Evolutionary conservation across 305 asterid genomes (phyloP).

Genomic region (Fraxinus ornus): DNA sequence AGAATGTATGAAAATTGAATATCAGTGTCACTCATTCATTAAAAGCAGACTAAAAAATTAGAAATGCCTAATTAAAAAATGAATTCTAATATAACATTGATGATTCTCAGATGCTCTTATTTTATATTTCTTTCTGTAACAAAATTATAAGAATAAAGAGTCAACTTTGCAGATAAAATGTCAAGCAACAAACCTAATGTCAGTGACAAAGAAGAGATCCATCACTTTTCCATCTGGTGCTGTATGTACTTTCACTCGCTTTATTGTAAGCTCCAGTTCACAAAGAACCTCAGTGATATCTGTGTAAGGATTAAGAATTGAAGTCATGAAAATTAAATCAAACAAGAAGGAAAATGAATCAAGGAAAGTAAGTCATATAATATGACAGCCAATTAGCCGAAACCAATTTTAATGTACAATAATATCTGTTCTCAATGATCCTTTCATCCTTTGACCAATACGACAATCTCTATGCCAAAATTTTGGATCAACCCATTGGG

Average conservation of each 20-base stretch:
- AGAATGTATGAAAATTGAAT: neutral
- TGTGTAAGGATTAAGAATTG: slow-evolving; percentile 15
- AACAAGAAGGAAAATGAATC: neutral
- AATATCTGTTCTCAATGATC: slow-evolving; percentile 6
- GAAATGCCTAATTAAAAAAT: neutral
- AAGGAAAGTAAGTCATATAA: neutral
- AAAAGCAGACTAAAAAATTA: neutral
- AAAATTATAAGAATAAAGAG: neutral
- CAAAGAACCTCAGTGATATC: slow-evolving; percentile 69
- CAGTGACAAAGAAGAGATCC: slow-evolving; percentile 71
- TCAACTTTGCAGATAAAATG: neutral
- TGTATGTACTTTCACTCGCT: slow-evolving; percentile 59
- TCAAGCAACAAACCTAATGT: slow-evolving; percentile 46
- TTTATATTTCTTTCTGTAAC: neutral
- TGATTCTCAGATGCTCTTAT: neutral
- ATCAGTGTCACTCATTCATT: neutral
- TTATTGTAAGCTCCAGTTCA: slow-evolving; percentile 63
- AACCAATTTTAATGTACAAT: neutral
- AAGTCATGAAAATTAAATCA: neutral
- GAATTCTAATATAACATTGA: neutral
- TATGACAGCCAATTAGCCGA: neutral
- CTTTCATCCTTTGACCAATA: slow-evolving; percentile 10
- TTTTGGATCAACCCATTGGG: neutral
- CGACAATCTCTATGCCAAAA: slow-evolving; percentile 6
- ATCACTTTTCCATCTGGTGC: slow-evolving; percentile 75